Base-by-base conservation (phyloP, 257 asterid genomes). In the Petunia axillaris region DNA sequence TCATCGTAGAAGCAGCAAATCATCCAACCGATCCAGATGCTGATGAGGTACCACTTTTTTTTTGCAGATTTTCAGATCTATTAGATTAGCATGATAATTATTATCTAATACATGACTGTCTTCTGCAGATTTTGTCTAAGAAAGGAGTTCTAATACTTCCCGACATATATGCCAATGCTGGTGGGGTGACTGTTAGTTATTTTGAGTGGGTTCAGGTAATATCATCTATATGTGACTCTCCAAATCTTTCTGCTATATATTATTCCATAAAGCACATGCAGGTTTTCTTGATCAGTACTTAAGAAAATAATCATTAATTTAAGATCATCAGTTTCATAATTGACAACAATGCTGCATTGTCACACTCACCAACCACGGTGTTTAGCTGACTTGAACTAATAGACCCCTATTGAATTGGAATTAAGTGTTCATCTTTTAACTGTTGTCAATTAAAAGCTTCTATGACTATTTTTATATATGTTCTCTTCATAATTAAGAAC, bases 121-220 rank as follows among this genome's bases (percentile, higher is more conserved):
- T 40, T n/a, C 52, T 75, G 85, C 91, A 94, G 98, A 94, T 94
- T 85, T 78, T 94, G 86, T 89, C 95, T 9, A 91, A 90, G 77
- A 94, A 89, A 78, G 97, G 98, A 16, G 90, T 93, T 14, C 35
- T 82, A 79, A 91, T 93, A 48, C 97, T 94, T 60, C 98, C 98
- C 0, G 98, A 94, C 75, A 94, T 94, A 67, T 94, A 94, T 79
- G 98, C 98, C 15, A 94, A 94, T 76, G 83, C 98, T 25, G 98
- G 98, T 83, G 98, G 98, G n/a, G 98, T 94, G 78, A 94, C 97
- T 2, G 98, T 94, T 63, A 94, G 98, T 81, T 94, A 93, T 75
- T 94, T 94, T 46, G 98, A 94, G 87, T 94, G 98, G 98, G 98
- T 94, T 81, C 98, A 94, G 98, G 98, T 94, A 89, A 73, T 11